Evolutionary conservation across 2,329 filamentous ascomycete genomes (phyloP), one percentile per base, ranked within the genome.

Genomic region (Botrytis pseudocinerea): DNA sequence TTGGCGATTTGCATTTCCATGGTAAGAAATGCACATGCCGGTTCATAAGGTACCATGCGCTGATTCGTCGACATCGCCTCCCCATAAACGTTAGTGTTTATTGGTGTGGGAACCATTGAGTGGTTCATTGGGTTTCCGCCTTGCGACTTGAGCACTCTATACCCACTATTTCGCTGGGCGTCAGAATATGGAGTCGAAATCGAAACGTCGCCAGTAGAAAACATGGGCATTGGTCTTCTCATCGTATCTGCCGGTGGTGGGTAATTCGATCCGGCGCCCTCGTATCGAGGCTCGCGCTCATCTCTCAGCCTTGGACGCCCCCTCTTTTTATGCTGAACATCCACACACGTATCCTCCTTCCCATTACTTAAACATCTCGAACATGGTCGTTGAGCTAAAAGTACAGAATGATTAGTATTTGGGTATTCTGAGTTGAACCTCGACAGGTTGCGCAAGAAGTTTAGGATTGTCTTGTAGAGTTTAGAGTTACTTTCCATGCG

Each of bases 311-410:
- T 87, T 74, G 93, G 93, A 66, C 93, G 87, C 60, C 93, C 93
- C 78, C 93, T 86, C 81, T 95, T 96, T 82, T 95, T 96, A 82
- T 96, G 93, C 79, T 94, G 91, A 48, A 96, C 93, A 82, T 96
- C 93, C 78, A 93, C 86, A 80, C 93, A 96, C 12, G 90, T 87
- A 73, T 94, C 92, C 85, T 95, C 86, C 79, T 95, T 96, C 74
- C 92, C 92, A 79, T 93, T 93, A 78, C 89, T 89, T 48, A 92
- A 84, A 80, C 93, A 96, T 80, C 93, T 88, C 42, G 91, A 91
- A 80, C 93, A 96, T 42, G 93, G 93, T 73, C 93, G 87, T 82
- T 93, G 91, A 69, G 92, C 90, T 92, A 80, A 79, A 76, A 54
- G 63, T 60, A 79, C 76, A 73, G 75, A 69, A 63, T 42, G 32